Evolutionary conservation across 805 yeast genomes (phyloP).

Genomic region (Wickerhamomyces xylosicus): DNA sequence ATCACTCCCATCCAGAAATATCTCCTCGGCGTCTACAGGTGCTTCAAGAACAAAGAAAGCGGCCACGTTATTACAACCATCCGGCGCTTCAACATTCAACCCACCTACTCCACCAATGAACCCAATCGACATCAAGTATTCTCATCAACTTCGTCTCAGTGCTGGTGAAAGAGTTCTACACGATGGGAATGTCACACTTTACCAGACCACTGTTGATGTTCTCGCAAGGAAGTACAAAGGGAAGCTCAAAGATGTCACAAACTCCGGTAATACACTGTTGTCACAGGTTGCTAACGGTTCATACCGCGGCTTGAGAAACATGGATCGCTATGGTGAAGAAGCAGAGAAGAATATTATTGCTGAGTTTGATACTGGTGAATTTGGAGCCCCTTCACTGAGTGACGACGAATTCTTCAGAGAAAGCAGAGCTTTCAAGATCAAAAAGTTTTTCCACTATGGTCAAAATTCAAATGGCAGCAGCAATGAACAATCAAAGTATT

Average conservation of each 20-base stretch:
- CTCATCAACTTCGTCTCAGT: constrained; percentile 33
- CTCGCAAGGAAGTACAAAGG: constrained; percentile 54
- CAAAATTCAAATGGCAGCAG: neutral
- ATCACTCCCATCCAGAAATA: neutral
- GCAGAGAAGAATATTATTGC: constrained; percentile 20
- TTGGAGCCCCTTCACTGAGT: constrained; percentile 3
- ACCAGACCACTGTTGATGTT: constrained; percentile 31
- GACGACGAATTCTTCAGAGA: constrained; percentile 8
- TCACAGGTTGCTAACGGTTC: constrained; percentile 36
- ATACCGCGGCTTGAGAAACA: constrained; percentile 29
- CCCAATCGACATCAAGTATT: constrained; percentile 51
- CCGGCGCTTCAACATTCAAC: constrained; percentile 2
- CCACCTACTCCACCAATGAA: constrained; percentile 34
- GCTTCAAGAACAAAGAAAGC: constrained; percentile 2
- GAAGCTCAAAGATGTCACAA: constrained; percentile 37
- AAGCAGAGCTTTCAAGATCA: constrained; percentile 14
- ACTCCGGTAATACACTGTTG: constrained; percentile 26
- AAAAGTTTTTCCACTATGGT: constrained; percentile 12
- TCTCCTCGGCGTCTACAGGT: neutral
- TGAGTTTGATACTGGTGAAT: neutral
- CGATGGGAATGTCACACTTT: constrained; percentile 42
- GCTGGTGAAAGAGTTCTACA: constrained; percentile 51
- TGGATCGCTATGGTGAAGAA: constrained; percentile 20
- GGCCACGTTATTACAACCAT: constrained; percentile 4
- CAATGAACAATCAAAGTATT: constrained; percentile 19